Evolutionary conservation across 352 stramenopile genomes (phyloP).

Genomic region (Phytopythium delawarense): DNA sequence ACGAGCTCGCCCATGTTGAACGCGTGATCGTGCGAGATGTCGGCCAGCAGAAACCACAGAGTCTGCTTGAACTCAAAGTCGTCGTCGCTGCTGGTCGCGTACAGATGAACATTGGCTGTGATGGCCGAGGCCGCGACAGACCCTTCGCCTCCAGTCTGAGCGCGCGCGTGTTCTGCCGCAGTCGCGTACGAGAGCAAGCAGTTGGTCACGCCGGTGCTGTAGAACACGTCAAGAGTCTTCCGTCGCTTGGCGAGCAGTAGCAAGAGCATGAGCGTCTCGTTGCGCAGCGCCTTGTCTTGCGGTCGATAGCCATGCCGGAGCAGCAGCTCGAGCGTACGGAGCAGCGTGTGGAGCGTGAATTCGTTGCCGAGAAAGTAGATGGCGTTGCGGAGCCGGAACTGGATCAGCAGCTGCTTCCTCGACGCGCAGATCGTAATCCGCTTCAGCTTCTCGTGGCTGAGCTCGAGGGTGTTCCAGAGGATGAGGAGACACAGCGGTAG

Average conservation of each 20-base stretch:
- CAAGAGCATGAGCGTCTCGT: constrained; percentile 70
- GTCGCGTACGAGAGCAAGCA: constrained; percentile 67
- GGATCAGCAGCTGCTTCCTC: constrained; percentile 49
- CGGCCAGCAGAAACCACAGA: constrained; percentile 60
- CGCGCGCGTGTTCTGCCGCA: constrained; percentile 32
- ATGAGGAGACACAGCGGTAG: constrained; percentile 62
- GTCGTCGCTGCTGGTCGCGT: constrained; percentile 62
- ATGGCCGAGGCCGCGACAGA: constrained; percentile 27
- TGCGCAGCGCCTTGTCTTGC: constrained; percentile 79
- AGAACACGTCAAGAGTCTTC: constrained; percentile 49
- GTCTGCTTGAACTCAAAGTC: constrained; percentile 85
- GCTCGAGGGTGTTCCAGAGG: constrained; percentile 76
- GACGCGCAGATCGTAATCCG: constrained; percentile 34
- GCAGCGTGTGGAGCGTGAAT: constrained; percentile 52
- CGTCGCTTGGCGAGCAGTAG: constrained; percentile 48
- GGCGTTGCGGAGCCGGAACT: constrained; percentile 61
- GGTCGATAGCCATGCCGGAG: constrained; percentile 53
- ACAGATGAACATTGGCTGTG: constrained; percentile 50
- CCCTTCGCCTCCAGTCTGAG: constrained; percentile 11
- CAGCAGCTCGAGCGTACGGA: constrained; percentile 54
- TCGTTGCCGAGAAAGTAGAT: constrained; percentile 55
- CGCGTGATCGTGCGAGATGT: constrained; percentile 43
- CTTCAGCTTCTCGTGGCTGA: constrained; percentile 52
- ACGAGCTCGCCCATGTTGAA: constrained; percentile 52
- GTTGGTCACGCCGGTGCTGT: constrained; percentile 46